Evolutionary conservation across 2,329 filamentous ascomycete species (phyloP).

Genomic region (Tolypocladium nubicola): DNA sequence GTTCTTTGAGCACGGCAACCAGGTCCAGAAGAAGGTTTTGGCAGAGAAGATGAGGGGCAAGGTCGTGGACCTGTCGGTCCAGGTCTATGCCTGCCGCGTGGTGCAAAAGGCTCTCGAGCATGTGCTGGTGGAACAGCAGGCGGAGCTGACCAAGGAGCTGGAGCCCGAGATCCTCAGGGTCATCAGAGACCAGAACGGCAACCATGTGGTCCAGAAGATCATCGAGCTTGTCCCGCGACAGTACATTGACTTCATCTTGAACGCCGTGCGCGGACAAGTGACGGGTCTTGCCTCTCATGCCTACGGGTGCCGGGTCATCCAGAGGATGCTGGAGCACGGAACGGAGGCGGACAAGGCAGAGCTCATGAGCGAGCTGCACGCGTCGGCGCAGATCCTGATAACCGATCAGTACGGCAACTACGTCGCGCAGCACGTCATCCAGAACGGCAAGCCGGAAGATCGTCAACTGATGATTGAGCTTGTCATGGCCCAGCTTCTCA

Average conservation of each 20-base stretch:
- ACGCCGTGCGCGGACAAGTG: slow-evolving; percentile 67
- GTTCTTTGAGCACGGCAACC: slow-evolving; percentile 91
- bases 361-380: slow-evolving; percentile 71
- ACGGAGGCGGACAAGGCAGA: slow-evolving; percentile 57
- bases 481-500: slow-evolving; percentile 61
- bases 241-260: slow-evolving; percentile 77
- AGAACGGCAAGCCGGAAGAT: slow-evolving; percentile 64
- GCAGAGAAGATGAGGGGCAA: slow-evolving; percentile 82
- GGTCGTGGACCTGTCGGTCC: slow-evolving; percentile 65
- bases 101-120: slow-evolving; percentile 94
- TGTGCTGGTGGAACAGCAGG: slow-evolving; percentile 85
- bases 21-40: slow-evolving; percentile 80
- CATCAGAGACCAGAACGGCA: slow-evolving; percentile 82
- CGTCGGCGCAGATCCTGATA: slow-evolving; percentile 60
- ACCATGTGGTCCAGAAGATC: slow-evolving; percentile 93
- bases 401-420: slow-evolving; percentile 92
- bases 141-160: slow-evolving; percentile 71
- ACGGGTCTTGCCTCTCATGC: slow-evolving; percentile 64
- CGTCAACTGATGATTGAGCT: slow-evolving; percentile 60
- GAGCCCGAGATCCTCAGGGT: slow-evolving; percentile 65
- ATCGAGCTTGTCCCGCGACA: slow-evolving; percentile 70
- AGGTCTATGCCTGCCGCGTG: slow-evolving; percentile 91
- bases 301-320: slow-evolving; percentile 87
- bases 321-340: slow-evolving; percentile 80
- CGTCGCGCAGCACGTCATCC: slow-evolving; percentile 85